phyloP scores from a whole-genome alignment of 352 stramenopile genomes.

The Phytopythium montanum region DNA sequence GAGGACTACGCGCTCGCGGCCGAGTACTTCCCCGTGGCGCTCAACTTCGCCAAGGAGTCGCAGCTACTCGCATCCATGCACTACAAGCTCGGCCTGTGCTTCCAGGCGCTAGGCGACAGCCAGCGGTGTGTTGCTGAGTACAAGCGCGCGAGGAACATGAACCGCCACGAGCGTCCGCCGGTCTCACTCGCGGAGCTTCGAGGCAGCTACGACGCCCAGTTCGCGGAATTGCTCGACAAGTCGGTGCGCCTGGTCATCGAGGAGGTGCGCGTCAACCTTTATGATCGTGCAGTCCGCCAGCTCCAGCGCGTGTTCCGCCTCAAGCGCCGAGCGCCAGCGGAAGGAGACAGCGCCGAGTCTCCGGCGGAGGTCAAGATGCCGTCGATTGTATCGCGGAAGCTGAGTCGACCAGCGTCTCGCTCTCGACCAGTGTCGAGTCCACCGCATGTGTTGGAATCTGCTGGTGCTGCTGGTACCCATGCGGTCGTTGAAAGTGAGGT shows the following conservation, averaged over 20 bases:
- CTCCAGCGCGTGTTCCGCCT: slow-evolving; percentile 60
- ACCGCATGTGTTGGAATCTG: background rate
- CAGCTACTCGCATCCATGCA: slow-evolving; percentile 43
- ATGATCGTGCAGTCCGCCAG: slow-evolving; percentile 52
- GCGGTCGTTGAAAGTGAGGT: background rate
- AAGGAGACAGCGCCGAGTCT: background rate
- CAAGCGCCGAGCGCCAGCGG: slow-evolving; percentile 17
- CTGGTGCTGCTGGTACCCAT: background rate
- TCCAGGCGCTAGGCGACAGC: slow-evolving; percentile 42
- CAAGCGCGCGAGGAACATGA: slow-evolving; percentile 61
- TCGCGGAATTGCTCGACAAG: slow-evolving; percentile 39
- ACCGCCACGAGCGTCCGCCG: slow-evolving; percentile 49
- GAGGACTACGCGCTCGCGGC: slow-evolving; percentile 62
- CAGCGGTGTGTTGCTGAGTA: slow-evolving; percentile 53
- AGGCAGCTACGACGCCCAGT: slow-evolving; percentile 39
- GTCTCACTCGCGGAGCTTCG: slow-evolving; percentile 41
- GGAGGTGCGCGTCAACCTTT: slow-evolving; percentile 54
- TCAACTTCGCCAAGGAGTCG: slow-evolving; percentile 67
- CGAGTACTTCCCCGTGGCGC: slow-evolving; percentile 53
- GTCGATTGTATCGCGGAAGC: slow-evolving; percentile 2
- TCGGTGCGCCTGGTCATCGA: slow-evolving; percentile 43
- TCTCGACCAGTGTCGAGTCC: background rate
- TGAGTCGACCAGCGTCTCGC: slow-evolving; percentile 2
- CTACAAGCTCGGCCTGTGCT: slow-evolving; percentile 59
- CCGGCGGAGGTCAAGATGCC: slow-evolving; percentile 4